Evolutionary conservation across 176 grass and related monocot species (phyloP).

Genomic region (Aegilops longissima): DNA sequence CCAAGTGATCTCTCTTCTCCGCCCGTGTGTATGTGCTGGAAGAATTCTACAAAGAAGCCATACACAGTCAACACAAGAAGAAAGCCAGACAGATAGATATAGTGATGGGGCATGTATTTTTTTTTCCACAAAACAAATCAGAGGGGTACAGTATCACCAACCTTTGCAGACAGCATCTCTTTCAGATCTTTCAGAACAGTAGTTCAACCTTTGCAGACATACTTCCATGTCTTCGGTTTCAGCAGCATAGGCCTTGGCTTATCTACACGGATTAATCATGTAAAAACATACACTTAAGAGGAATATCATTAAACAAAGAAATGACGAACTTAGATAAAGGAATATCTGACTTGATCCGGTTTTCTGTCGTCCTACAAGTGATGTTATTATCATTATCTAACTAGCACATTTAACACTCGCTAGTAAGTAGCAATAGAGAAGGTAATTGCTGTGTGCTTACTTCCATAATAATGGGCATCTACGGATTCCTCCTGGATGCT

Average conservation of each 20-base stretch:
- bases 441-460: not conserved
- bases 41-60: not conserved
- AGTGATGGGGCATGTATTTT: no score
- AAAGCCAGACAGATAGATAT: no score
- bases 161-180: no score
- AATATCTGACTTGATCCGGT: not conserved
- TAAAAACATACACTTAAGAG: no score
- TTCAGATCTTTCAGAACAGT: no score
- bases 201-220: no score
- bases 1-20: not conserved
- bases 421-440: not conserved
- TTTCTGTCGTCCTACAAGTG: not conserved
- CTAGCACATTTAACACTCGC: not conserved
- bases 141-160: no score
- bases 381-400: not conserved
- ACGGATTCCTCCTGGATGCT: fast-evolving
- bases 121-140: no score
- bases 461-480: not conserved
- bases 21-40: not conserved
- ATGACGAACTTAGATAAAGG: not conserved
- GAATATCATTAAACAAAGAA: not conserved
- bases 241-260: no score
- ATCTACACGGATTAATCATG: no score
- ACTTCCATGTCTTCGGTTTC: no score
- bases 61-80: not conserved